These are phyloP conservation scores for Periconia sp. DNA, from an alignment of 2,329 filamentous ascomycete genomes.

Conservation along the genomic window DNA sequence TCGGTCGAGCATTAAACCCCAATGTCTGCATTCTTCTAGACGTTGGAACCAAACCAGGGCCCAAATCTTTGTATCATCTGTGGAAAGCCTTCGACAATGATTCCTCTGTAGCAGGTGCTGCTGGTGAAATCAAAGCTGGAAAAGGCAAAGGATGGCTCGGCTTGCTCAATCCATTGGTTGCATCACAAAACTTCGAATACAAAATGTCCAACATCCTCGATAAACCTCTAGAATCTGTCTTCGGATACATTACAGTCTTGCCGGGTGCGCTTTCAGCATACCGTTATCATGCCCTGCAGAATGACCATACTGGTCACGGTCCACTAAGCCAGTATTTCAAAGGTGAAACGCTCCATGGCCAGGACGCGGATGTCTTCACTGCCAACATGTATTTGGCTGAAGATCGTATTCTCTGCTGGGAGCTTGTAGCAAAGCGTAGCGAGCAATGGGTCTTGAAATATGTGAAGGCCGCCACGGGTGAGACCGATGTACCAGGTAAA, in stretches of 20 bases:
- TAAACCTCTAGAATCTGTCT: slow-evolving; percentile 94
- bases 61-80: slow-evolving; percentile 90
- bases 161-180: slow-evolving; percentile 89
- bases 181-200: slow-evolving; percentile 98
- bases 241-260: slow-evolving; percentile 96
- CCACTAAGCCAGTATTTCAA: slow-evolving; percentile 99
- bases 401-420: slow-evolving; percentile 89
- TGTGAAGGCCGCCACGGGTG: slow-evolving; percentile 92
- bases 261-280: slow-evolving; percentile 95
- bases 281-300: slow-evolving; percentile 92
- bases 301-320: slow-evolving; percentile 92
- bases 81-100: slow-evolving; percentile 99
- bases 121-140: slow-evolving; percentile 96
- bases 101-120: slow-evolving; percentile 94
- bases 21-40: slow-evolving; percentile 97
- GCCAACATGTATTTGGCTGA: slow-evolving; percentile 95
- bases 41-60: slow-evolving; percentile 88
- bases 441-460: slow-evolving; percentile 98
- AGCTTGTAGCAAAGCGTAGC: slow-evolving; percentile 90
- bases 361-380: slow-evolving; percentile 95
- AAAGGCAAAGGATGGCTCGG: slow-evolving; percentile 83
- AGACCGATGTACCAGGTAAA: slow-evolving; percentile 95
- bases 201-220: slow-evolving; percentile 99
- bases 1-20: slow-evolving; percentile 86
- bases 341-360: slow-evolving; percentile 93